phyloP scores from a whole-genome alignment of 1,139 yeast species.

The Geotrichum aggregatum region DNA sequence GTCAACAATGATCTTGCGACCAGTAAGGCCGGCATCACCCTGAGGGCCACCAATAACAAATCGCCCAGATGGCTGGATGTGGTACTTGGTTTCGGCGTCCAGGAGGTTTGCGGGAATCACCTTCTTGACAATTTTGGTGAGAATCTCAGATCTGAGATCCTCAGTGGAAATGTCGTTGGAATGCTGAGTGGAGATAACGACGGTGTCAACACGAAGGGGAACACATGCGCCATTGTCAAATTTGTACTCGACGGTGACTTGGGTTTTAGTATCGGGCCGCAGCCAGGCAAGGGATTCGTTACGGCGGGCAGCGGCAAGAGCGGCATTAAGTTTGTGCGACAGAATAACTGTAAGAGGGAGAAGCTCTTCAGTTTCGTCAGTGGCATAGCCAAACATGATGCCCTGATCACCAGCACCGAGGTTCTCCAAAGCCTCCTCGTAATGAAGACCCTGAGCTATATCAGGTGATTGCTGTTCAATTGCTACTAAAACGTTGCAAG shows the following conservation, averaged over 20 bases:
- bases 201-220: constrained; percentile 94
- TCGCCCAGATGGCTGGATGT: constrained; percentile 99
- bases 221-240: constrained; percentile 92
- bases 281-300: constrained; percentile 91
- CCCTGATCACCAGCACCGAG: constrained; percentile 99
- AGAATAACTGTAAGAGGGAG: constrained; percentile 91
- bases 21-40: constrained; percentile 99
- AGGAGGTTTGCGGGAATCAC: constrained; percentile 87
- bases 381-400: constrained; percentile 99
- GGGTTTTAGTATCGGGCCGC: constrained; percentile 99
- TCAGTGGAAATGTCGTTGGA: constrained; percentile 93
- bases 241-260: constrained; percentile 95
- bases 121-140: constrained; percentile 77
- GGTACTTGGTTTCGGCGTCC: constrained; percentile 93
- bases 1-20: constrained; percentile 98
- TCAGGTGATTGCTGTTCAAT: constrained; percentile 99
- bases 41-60: constrained; percentile 99
- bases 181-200: constrained; percentile 96
- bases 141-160: constrained; percentile 75
- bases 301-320: constrained; percentile 96
- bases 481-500: constrained; percentile 97
- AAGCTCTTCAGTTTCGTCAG: constrained; percentile 97
- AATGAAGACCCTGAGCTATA: constrained; percentile 98
- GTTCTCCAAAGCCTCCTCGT: constrained; percentile 92
- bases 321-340: constrained; percentile 94